Evolutionary conservation across 768 basidiomycete genomes (phyloP).

Genomic region (Serendipita sp.): DNA sequence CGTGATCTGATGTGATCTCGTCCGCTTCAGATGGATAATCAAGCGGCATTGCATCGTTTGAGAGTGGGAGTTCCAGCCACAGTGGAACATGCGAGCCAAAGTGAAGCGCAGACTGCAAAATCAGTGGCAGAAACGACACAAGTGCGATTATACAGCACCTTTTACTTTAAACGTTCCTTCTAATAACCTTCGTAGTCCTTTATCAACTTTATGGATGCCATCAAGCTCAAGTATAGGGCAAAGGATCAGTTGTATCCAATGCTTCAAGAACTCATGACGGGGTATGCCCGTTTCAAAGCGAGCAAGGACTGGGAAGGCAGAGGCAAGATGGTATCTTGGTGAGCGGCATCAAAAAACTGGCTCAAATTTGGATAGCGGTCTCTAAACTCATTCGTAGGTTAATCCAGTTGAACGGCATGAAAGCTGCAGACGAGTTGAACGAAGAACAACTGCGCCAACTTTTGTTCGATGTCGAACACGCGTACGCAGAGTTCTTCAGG

Average conservation of each 20-base stretch:
- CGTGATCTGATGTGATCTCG: not conserved
- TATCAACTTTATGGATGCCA: constrained; percentile 96
- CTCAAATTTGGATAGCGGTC: not conserved
- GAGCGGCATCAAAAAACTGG: constrained; percentile 15
- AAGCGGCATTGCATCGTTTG: constrained; percentile 80
- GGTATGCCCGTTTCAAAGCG: constrained; percentile 86
- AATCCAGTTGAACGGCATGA: constrained; percentile 93
- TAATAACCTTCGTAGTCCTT: constrained; percentile 26
- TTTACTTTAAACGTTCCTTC: constrained; percentile 7
- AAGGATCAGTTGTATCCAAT: constrained; percentile 95
- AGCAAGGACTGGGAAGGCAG: constrained; percentile 95
- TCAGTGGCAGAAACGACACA: constrained; percentile 98
- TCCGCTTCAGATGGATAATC: constrained; percentile 65
- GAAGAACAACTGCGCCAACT: constrained; percentile 90
- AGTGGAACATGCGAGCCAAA: constrained; percentile 86
- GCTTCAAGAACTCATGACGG: constrained; percentile 85
- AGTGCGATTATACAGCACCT: constrained; percentile 26
- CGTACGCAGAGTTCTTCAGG: constrained; percentile 85
- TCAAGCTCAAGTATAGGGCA: constrained; percentile 82
- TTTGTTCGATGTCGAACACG: constrained; percentile 92
- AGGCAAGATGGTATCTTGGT: constrained; percentile 88
- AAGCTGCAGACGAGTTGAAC: constrained; percentile 86
- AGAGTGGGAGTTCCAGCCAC: constrained; percentile 92
- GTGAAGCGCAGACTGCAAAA: constrained; percentile 83
- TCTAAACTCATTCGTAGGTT: constrained; percentile 37